A percentile compares a stretch with the other conserved stretches of the same genome.
phyloP scores from a whole-genome alignment of 2,329 filamentous ascomycete genomes.

The Aspergillus vadensis region DNA sequence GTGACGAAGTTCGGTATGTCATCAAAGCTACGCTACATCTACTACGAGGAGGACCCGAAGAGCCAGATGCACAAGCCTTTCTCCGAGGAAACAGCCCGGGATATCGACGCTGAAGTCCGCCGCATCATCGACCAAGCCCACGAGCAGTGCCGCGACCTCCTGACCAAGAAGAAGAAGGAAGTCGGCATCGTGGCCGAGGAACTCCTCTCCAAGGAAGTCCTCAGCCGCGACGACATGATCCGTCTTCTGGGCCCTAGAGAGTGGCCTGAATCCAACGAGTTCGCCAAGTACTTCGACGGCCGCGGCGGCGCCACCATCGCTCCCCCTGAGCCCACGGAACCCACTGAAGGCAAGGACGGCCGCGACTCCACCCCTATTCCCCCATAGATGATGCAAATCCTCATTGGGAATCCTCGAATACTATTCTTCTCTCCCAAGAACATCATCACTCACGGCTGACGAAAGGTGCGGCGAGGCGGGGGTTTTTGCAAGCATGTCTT shows the following conservation, averaged over 20 bases:
- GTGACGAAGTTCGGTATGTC: slow-evolving; percentile 99
- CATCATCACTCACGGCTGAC: slow-evolving; percentile 11
- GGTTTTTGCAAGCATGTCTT: background rate
- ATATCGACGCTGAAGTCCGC: slow-evolving; percentile 88
- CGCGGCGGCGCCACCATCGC: slow-evolving; percentile 52
- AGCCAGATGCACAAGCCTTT: slow-evolving; percentile 91
- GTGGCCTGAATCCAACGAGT: slow-evolving; percentile 83
- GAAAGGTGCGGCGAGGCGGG: slow-evolving; percentile 9
- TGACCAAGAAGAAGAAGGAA: slow-evolving; percentile 83
- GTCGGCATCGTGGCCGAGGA: slow-evolving; percentile 91
- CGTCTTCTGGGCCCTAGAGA: slow-evolving; percentile 81
- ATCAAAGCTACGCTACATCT: slow-evolving; percentile 85
- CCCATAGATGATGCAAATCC: slow-evolving; percentile 20
- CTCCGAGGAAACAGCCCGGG: slow-evolving; percentile 87
- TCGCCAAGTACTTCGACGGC: slow-evolving; percentile 86
- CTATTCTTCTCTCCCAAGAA: background rate
- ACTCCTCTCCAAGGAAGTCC: slow-evolving; percentile 85
- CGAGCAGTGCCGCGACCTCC: slow-evolving; percentile 80
- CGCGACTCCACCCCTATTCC: slow-evolving; percentile 37
- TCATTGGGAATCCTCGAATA: background rate
- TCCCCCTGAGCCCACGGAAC: slow-evolving; percentile 44
- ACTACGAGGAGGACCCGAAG: slow-evolving; percentile 76
- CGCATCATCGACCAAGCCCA: slow-evolving; percentile 92
- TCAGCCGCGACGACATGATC: slow-evolving; percentile 89
- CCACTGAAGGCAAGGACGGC: slow-evolving; percentile 47